Base-by-base conservation (phyloP, 106 monocot species). In the Dioscorea dumetorum region DNA sequence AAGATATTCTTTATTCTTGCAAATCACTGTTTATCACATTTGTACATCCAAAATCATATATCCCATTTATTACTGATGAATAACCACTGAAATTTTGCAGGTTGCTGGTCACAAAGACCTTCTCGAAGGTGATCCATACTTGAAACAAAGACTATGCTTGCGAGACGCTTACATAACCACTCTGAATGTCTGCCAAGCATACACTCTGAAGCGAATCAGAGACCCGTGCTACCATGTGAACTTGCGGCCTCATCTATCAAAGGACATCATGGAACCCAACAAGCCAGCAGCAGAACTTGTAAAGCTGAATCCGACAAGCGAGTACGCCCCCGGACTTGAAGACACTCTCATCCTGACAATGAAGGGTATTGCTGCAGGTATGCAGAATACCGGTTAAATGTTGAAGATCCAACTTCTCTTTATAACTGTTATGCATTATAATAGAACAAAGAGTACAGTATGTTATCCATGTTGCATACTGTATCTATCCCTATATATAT, bases 281-380 rank as follows among this genome's bases (percentile, higher is more conserved):
- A 86, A 82, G 35, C 60, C 82, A 14, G 86, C 82, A 48, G 84
- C 87, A 1, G 94, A 94, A 72, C 60, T 90, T 28, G 84, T 94
- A 58, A 94, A 84, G 70, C 80, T 94, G 60, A 94, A 94, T 66
- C 94, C 94, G 10, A 80, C 77, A 32, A 90, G 94, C 18, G 94
- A 94, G 9, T 94, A 94, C 49, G 84, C 87, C 18, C 94, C 90
- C 56, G 94, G 94, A 13, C 61, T 94, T 17, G 94, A 94, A 69
- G 94, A 94, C 69, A 94, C 94, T 21, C 78, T 94, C 50, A 94
- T 94, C 61, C 64, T 94, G 73, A 94, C 94, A 61, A 94, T 94
- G 94, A 94, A 94, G 82, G 94, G 94, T 67, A 85, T 94, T 62
- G 94, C 94, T 67, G 90, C 94, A 19, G 94, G 94, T 24, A 69